These are phyloP conservation scores for Penicillium odoratum DNA, from an alignment of 495 filamentous ascomycete species.

Conservation along the genomic window DNA sequence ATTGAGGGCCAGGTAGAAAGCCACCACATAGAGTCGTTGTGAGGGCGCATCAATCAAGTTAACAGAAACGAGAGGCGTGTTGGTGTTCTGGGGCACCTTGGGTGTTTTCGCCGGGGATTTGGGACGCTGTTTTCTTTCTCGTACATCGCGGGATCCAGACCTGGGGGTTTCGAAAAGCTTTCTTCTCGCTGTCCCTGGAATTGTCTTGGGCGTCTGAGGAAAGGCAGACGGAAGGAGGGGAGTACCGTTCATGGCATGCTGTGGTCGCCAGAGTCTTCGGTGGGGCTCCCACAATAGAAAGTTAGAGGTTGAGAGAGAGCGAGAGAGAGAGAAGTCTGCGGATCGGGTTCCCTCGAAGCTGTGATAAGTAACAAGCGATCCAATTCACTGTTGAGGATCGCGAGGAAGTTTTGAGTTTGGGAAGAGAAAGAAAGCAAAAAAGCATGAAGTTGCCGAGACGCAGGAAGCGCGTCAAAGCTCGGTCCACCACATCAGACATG, in stretches of 20 bases:
- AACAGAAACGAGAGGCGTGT: slow-evolving; percentile 69
- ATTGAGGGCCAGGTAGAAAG: slow-evolving; percentile 68
- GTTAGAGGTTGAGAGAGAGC: background rate
- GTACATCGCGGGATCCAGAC: slow-evolving; percentile 28
- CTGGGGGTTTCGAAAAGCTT: slow-evolving; percentile 35
- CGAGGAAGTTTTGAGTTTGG: background rate
- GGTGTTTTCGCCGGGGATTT: slow-evolving; percentile 30
- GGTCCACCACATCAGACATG: slow-evolving; percentile 23
- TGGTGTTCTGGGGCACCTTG: slow-evolving; percentile 25
- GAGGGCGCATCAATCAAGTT: slow-evolving; percentile 79
- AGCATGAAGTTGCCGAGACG: slow-evolving; percentile 25
- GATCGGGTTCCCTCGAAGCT: background rate
- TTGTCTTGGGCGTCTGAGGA: slow-evolving; percentile 61
- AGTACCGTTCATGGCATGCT: slow-evolving; percentile 73
- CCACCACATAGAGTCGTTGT: slow-evolving; percentile 82
- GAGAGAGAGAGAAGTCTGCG: background rate
- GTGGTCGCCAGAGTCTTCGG: slow-evolving; percentile 29
- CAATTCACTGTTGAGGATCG: background rate
- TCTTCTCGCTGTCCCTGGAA: slow-evolving; percentile 33
- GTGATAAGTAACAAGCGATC: background rate
- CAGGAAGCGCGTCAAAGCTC: slow-evolving; percentile 36
- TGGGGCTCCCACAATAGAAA: background rate
- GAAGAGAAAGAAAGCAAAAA: slow-evolving; percentile 24
- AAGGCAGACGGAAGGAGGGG: slow-evolving; percentile 72
- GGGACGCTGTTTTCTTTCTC: slow-evolving; percentile 18